These are phyloP conservation scores for Dactylonectria estremocensis DNA, from an alignment of 2,329 filamentous ascomycete species.

Conservation along the genomic window DNA sequence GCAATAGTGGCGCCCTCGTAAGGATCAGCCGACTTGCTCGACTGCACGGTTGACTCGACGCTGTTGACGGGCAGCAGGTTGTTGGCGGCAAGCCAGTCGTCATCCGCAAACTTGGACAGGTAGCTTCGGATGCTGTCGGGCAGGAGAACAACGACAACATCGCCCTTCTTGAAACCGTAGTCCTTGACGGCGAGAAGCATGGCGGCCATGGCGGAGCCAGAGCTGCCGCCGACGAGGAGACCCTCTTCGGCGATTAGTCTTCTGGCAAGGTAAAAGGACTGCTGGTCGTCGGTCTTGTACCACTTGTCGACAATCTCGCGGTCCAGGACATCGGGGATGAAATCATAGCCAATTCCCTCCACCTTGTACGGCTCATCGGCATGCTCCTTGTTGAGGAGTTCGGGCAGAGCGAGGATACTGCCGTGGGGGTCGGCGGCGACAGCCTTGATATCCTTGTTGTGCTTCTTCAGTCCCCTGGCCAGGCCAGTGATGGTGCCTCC, in stretches of 20 bases:
- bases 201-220: constrained; percentile 91
- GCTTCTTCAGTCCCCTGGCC: constrained; percentile 87
- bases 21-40: constrained; percentile 70
- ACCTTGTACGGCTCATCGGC: constrained; percentile 94
- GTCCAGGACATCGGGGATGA: constrained; percentile 94
- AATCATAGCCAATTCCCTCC: constrained; percentile 98
- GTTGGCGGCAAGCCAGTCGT: constrained; percentile 98
- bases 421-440: constrained; percentile 94
- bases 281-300: constrained; percentile 97
- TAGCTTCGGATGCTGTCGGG: constrained; percentile 98
- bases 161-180: constrained; percentile 82
- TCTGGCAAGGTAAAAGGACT: constrained; percentile 92
- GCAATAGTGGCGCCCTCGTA: constrained; percentile 86
- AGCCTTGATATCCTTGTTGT: constrained; percentile 88
- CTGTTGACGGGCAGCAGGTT: constrained; percentile 81
- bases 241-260: constrained; percentile 95
- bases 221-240: constrained; percentile 92
- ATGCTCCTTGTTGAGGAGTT: constrained; percentile 82
- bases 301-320: constrained; percentile 87
- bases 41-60: constrained; percentile 63
- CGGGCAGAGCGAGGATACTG: constrained; percentile 89
- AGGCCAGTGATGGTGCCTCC: constrained; percentile 96
- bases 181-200: constrained; percentile 84
- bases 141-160: constrained; percentile 90
- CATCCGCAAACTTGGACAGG: constrained; percentile 97